Evolutionary conservation across 352 stramenopile genomes (phyloP), one percentile per base, ranked within the genome.

Genomic region (Pythium biforme): DNA sequence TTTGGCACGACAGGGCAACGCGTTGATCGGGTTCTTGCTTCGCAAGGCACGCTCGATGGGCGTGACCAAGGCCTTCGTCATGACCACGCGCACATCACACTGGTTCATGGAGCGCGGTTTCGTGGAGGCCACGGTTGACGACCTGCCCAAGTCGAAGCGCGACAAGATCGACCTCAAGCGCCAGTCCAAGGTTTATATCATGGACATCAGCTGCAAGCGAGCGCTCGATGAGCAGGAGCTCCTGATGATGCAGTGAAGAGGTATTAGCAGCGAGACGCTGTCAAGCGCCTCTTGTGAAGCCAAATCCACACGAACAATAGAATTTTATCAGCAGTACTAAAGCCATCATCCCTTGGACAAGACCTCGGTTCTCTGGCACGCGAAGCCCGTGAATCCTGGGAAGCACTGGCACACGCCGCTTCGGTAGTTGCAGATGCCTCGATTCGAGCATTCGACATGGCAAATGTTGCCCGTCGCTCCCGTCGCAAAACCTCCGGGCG

Each of bases 61-160:
- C 19, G 81, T 97, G 39, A 90, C 78, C 40, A 96, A 95, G 55
- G 76, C 98, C 10, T 99, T 99, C 62, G 96, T 98, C n/a, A 80
- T 99, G 40, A 98, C 93, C 26, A 99, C 97, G 25, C 90, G 96
- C 72, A 99, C 97, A 19, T 98, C 98, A 68, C 94, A 99, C 73
- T 99, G 96, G 95, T 99, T 99, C 73, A 74, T 98, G 55, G 97
- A 99, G 77, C 81, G 96, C 33, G 96, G 96, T 22, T 99, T 99
- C 68, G 79, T 90, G 60, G 83, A 97, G 66, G 92, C 93, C 10
- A 70, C 72, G 8, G 86, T 98, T 25, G 78, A 92, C n/a, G 85
- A 93, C 26, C 74, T 97, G n/a, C 90, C 90, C 15, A 68, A 74
- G 31, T 91, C 81, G 15, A 95, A 95, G 74, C 72, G 76, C 14